Conservation (phyloP, 352 stramenopile species). For the Phytophthora niederhauseri region DNA sequence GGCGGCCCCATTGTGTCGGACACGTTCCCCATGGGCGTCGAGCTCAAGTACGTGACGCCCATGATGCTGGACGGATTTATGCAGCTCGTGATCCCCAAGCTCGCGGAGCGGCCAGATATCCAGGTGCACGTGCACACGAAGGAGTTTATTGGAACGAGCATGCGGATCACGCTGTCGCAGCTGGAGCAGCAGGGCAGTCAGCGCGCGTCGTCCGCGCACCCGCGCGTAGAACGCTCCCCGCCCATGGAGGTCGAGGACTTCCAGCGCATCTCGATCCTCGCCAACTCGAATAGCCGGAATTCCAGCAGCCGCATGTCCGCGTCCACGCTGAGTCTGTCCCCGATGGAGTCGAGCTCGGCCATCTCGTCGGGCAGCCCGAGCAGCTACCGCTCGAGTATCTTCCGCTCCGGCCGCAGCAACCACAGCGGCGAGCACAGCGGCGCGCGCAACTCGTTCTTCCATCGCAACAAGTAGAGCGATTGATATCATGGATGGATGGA, state of each 20-base stretch:
- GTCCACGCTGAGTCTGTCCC: conserved; percentile 60
- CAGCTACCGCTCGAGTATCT: conserved; percentile 55
- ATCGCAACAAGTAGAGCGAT: conserved; percentile 55
- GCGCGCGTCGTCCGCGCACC: conserved; percentile 13
- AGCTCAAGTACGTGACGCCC: conserved; percentile 90
- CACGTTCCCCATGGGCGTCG: conserved; percentile 87
- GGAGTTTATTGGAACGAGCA: conserved; percentile 91
- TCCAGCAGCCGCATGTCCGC: conserved; percentile 53
- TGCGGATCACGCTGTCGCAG: conserved; percentile 86
- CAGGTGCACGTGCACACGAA: conserved; percentile 91
- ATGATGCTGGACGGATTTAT: conserved; percentile 93
- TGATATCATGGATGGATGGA: background rate
- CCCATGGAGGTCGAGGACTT: conserved; percentile 69
- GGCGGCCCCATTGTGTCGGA: conserved; percentile 86
- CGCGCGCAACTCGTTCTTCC: conserved; percentile 65
- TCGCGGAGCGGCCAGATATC: conserved; percentile 82
- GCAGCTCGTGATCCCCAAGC: conserved; percentile 89
- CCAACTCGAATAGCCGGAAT: conserved; percentile 38
- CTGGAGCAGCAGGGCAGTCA: conserved; percentile 42
- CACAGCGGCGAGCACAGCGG: conserved; percentile 41
- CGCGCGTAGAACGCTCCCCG: conserved; percentile 39
- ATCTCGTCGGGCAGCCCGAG: conserved; percentile 45
- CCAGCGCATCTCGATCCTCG: conserved; percentile 72
- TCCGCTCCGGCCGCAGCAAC: conserved; percentile 53
- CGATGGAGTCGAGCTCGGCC: conserved; percentile 48